These are phyloP conservation scores for Aspergillus indologenus DNA, from an alignment of 495 filamentous ascomycete species.

Conservation along the genomic window DNA sequence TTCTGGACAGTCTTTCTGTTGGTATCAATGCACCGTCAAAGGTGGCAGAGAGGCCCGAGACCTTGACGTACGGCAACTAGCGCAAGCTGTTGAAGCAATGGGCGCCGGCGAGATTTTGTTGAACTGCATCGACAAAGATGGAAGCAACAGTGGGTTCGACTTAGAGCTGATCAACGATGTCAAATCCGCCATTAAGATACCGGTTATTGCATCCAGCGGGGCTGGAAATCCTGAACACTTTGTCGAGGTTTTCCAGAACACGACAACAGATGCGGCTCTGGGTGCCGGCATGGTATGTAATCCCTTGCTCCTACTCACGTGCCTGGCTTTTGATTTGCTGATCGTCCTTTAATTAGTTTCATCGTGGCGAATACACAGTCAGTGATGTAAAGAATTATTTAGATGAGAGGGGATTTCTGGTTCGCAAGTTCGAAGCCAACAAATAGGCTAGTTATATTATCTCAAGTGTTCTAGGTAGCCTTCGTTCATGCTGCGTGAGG, in stretches of 20 bases:
- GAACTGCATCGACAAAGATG: slow-evolving; percentile 97
- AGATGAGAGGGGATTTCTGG: slow-evolving; percentile 63
- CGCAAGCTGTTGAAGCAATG: slow-evolving; percentile 90
- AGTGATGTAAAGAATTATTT: slow-evolving; percentile 88
- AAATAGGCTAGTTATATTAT: slow-evolving; percentile 13
- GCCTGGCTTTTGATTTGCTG: slow-evolving; percentile 8
- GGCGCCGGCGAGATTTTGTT: slow-evolving; percentile 90
- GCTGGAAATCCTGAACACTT: slow-evolving; percentile 90
- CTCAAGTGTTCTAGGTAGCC: too few species aligned
- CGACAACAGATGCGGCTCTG: slow-evolving; percentile 84
- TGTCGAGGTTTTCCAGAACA: slow-evolving; percentile 81
- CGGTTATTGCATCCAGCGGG: slow-evolving; percentile 92
- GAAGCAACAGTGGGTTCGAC: slow-evolving; percentile 93
- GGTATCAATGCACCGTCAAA: slow-evolving; percentile 98
- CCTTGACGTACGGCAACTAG: slow-evolving; percentile 83
- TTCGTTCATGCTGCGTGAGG: too few species aligned
- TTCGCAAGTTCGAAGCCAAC: slow-evolving; percentile 67
- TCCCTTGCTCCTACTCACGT: background rate
- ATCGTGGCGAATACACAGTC: slow-evolving; percentile 91
- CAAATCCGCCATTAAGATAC: slow-evolving; percentile 79
- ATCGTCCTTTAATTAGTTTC: slow-evolving; percentile 57
- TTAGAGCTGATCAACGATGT: slow-evolving; percentile 86
- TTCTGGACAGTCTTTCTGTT: slow-evolving; percentile 77
- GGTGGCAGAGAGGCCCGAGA: slow-evolving; percentile 89
- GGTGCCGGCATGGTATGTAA: slow-evolving; percentile 85